Conservation (phyloP, 441 rosid genomes). For the Syzygium malaccense region DNA sequence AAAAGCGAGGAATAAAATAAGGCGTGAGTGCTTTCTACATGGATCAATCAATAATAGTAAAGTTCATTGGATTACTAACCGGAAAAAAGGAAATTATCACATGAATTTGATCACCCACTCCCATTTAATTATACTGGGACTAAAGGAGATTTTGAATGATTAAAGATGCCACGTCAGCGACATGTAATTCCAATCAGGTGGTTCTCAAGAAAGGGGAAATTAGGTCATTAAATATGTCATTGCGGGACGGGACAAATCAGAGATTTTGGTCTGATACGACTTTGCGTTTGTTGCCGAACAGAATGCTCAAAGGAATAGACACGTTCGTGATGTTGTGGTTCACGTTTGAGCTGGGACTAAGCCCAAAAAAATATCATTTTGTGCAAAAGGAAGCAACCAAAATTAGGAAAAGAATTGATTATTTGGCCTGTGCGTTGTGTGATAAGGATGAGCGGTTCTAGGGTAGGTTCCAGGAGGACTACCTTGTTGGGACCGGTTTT, state of each 20-base stretch:
- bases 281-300: background rate
- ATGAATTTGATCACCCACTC: background rate
- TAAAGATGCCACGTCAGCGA: background rate
- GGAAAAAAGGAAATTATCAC: too few species aligned
- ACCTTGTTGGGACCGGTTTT: too few species aligned
- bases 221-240: background rate
- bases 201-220: background rate
- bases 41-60: background rate
- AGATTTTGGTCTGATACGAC: background rate
- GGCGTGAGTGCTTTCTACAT: background rate
- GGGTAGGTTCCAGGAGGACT: too few species aligned
- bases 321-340: background rate
- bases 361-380: background rate
- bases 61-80: background rate
- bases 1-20: background rate
- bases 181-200: background rate
- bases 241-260: background rate
- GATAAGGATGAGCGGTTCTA: too few species aligned
- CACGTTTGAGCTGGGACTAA: background rate
- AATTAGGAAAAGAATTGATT: background rate
- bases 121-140: background rate
- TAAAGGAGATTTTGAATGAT: background rate
- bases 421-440: background rate
- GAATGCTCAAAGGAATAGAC: background rate
- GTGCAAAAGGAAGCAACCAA: background rate